Evolutionary conservation across 257 asterid genomes (phyloP).

Genomic region (Solanum lycopersicoides): DNA sequence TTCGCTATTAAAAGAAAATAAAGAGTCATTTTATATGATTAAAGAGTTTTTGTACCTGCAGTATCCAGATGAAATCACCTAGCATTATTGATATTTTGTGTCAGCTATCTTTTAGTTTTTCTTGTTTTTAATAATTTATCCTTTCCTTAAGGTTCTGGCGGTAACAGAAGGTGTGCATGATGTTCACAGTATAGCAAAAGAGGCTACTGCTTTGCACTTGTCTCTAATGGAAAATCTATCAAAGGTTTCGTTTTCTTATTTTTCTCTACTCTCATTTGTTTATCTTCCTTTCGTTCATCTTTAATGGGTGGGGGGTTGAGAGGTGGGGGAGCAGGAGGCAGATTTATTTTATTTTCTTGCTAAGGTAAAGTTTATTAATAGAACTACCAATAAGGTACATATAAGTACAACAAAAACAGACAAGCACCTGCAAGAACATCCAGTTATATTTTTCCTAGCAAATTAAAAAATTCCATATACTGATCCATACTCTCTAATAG

Average conservation of each 20-base stretch:
- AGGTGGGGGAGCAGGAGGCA: neutral
- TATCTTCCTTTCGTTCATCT: neutral
- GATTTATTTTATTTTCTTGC: neutral
- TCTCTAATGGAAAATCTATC: conserved; percentile 81
- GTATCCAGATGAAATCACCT: neutral
- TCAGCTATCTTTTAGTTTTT: neutral
- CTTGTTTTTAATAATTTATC: neutral
- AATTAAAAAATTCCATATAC: neutral
- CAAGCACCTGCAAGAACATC: neutral
- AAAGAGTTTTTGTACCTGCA: neutral
- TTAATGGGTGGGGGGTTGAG: neutral
- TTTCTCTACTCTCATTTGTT: neutral
- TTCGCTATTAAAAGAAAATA: neutral
- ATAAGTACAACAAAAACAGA: neutral
- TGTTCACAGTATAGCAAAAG: conserved; percentile 85
- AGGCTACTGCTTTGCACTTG: conserved; percentile 77
- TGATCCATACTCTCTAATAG: neutral
- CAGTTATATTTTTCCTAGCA: neutral
- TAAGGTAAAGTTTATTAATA: neutral
- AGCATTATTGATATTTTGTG: neutral
- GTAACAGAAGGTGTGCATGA: conserved; percentile 94
- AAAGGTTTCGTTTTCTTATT: conserved; percentile 39
- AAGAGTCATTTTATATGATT: neutral
- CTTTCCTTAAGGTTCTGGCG: conserved; percentile 68
- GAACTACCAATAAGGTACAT: neutral